These are phyloP conservation scores for Aureobasidium sp. DNA, from an alignment of 2,329 filamentous ascomycete genomes.

Conservation along the genomic window DNA sequence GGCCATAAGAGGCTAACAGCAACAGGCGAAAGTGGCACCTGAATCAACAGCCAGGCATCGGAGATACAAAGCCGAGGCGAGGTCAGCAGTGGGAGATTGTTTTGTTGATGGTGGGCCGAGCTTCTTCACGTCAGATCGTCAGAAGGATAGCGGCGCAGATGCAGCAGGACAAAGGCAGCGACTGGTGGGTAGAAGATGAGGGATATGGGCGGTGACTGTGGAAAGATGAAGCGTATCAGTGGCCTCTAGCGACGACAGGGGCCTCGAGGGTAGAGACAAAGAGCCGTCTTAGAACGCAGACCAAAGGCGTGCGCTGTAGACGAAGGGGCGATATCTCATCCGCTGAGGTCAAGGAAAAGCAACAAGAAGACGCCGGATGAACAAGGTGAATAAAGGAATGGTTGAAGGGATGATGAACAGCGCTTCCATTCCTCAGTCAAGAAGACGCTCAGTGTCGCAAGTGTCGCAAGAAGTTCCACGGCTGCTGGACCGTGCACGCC, in stretches of 20 bases:
- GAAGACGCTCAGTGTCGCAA: background rate
- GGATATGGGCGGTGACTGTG: background rate
- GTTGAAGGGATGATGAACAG: background rate
- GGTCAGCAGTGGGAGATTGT: background rate
- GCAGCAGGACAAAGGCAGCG: background rate
- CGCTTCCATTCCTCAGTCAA: background rate
- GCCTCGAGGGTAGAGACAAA: background rate
- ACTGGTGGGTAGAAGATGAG: background rate
- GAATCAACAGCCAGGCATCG: constrained; percentile 9
- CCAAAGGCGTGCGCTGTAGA: background rate
- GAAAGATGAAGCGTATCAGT: background rate
- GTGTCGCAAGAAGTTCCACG: background rate
- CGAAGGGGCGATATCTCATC: background rate
- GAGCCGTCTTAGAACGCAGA: background rate
- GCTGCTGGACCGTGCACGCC: background rate
- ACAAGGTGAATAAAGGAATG: background rate
- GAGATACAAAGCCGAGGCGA: constrained; percentile 3
- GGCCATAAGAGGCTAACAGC: constrained; percentile 8
- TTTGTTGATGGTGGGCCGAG: constrained; percentile 4
- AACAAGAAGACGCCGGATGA: background rate
- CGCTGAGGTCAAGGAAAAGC: background rate
- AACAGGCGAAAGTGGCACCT: background rate
- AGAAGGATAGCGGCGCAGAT: background rate
- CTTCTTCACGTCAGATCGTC: background rate
- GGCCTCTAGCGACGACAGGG: background rate